These are phyloP conservation scores for Cutaneotrichosporon sp. DNA, from an alignment of 1,284 basidiomycete genomes.

Conservation along the genomic window DNA sequence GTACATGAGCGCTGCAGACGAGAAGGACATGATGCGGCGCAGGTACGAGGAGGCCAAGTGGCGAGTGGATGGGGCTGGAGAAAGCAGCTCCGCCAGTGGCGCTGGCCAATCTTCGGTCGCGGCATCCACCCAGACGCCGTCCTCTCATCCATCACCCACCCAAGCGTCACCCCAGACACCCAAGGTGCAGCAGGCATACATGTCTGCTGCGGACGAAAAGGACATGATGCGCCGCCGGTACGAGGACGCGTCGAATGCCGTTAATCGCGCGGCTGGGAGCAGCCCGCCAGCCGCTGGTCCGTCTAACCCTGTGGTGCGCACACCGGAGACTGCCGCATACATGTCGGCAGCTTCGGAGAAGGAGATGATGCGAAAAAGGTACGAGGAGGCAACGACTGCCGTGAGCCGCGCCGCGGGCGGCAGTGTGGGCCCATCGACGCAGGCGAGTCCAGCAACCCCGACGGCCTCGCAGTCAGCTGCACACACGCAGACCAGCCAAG, in stretches of 20 bases:
- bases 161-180: neutral
- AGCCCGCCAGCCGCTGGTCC: neutral
- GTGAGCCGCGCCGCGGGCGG: constrained; percentile 1
- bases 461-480: neutral
- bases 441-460: neutral
- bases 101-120: neutral
- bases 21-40: constrained; percentile 32
- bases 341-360: constrained; percentile 29
- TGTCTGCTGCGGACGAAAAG: constrained; percentile 28
- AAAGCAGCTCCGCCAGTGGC: neutral
- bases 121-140: neutral
- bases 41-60: constrained; percentile 57
- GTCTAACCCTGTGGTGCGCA: neutral
- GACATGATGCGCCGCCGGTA: constrained; percentile 28
- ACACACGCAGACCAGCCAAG: neutral
- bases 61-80: constrained; percentile 14
- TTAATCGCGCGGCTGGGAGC: constrained; percentile 10
- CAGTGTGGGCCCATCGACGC: constrained; percentile 1
- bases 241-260: constrained; percentile 57
- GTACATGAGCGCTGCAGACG: constrained; percentile 25
- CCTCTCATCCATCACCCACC: neutral
- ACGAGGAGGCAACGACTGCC: constrained; percentile 54
- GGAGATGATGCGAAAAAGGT: constrained; percentile 29
- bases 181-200: constrained; percentile 4
- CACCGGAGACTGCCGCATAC: neutral